phyloP scores from a whole-genome alignment of 768 basidiomycete species.

The Rhodotorula graminis region DNA sequence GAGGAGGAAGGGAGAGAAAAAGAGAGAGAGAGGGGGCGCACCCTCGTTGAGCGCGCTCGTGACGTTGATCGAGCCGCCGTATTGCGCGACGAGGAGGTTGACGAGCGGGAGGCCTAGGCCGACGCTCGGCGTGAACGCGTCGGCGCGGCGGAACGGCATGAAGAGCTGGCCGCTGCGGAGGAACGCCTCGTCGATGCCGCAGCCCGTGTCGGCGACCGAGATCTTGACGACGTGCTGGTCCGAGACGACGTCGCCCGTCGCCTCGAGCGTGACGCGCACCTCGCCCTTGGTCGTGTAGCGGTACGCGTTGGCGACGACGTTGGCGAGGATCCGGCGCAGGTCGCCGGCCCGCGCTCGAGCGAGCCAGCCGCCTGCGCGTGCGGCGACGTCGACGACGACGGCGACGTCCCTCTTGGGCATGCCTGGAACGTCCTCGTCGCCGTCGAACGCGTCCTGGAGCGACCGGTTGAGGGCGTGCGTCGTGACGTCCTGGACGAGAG shows the following conservation, averaged over 20 bases:
- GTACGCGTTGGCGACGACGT: constrained; percentile 42
- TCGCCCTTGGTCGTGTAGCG: constrained; percentile 34
- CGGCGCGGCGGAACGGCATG: constrained; percentile 7
- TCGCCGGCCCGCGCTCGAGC: background rate
- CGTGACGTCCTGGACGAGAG: background rate
- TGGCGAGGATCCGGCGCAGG: constrained; percentile 26
- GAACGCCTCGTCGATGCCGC: constrained; percentile 7
- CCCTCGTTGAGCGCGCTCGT: background rate
- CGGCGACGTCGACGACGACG: constrained; percentile 8
- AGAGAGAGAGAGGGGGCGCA: background rate
- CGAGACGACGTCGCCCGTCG: background rate
- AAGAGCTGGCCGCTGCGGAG: constrained; percentile 4
- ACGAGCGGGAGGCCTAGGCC: constrained; percentile 11
- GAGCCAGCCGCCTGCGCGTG: constrained; percentile 4
- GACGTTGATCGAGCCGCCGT: background rate
- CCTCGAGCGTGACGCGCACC: constrained; percentile 26
- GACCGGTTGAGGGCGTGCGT: background rate
- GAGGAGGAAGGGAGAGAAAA: too few species aligned
- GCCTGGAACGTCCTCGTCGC: background rate
- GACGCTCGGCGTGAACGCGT: background rate
- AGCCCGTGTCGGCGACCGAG: background rate
- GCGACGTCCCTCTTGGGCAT: background rate
- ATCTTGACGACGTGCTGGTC: background rate
- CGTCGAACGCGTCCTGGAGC: background rate
- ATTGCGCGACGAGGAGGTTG: background rate